A percentile compares a stretch with the other conserved stretches of the same genome.
Conservation (phyloP, 176 grass and related monocot genomes). For the Dactylis glomerata region DNA sequence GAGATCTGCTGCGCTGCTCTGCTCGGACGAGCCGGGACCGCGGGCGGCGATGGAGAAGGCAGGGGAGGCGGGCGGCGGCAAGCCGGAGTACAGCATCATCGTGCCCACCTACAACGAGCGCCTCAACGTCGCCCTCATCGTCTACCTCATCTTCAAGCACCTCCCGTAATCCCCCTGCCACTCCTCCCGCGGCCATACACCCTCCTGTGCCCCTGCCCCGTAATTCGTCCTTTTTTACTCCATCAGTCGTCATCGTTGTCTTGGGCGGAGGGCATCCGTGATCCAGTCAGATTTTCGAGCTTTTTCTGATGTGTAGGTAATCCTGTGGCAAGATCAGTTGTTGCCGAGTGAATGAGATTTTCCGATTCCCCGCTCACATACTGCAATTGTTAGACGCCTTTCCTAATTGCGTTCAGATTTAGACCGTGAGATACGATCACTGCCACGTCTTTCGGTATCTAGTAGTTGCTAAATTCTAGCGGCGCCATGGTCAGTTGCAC, state of each 20-base stretch:
- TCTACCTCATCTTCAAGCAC: conserved; percentile 95
- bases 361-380: not conserved
- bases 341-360: too few relatives aligned
- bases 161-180: conserved; percentile 46
- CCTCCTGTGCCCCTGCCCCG: not conserved
- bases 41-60: conserved; percentile 6
- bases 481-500: not conserved
- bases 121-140: conserved; percentile 83
- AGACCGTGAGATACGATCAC: not conserved
- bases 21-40: not conserved
- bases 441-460: not conserved
- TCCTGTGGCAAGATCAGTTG: not conserved
- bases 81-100: conserved; percentile 76
- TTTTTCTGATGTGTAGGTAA: not conserved
- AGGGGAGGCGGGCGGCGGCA: conserved; percentile 8
- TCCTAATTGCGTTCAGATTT: not conserved
- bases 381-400: not conserved
- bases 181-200: not conserved
- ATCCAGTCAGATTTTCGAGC: not conserved
- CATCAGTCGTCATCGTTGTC: not conserved
- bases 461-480: not conserved
- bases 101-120: conserved; percentile 97
- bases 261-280: not conserved
- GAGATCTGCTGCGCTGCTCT: not conserved
- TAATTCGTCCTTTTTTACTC: not conserved